Conservation (phyloP, 148 eudicot species). For the Dianthus caryophyllus region DNA sequence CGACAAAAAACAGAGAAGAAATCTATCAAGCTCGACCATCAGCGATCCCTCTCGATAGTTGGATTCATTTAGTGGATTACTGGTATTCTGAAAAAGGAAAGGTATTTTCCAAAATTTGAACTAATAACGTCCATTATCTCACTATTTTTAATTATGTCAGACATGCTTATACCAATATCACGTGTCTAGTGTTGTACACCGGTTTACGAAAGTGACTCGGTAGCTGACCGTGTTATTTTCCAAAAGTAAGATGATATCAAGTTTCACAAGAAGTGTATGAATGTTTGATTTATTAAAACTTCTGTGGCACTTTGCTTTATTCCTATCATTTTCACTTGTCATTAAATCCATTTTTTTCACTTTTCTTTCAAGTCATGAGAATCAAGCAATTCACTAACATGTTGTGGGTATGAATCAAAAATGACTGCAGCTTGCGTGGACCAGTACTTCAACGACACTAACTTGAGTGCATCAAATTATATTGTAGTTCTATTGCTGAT, state of each 20-base stretch:
- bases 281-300: background rate
- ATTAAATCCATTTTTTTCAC: background rate
- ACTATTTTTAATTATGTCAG: no score
- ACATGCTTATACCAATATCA: no score
- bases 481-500: no score
- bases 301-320: background rate
- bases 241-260: background rate
- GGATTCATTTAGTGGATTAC: no score
- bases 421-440: slow-evolving; percentile 67
- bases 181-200: no score
- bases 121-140: no score
- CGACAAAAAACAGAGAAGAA: no score
- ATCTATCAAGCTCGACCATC: no score
- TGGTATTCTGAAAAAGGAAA: no score
- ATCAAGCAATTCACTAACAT: background rate
- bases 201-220: slow-evolving; percentile 13
- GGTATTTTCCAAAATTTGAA: no score
- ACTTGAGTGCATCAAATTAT: slow-evolving; percentile 21
- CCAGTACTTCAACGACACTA: slow-evolving; percentile 55
- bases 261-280: slow-evolving; percentile 22
- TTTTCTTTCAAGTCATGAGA: background rate
- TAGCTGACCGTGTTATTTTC: background rate
- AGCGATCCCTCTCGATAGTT: no score
- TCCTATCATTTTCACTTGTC: background rate
- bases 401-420: slow-evolving; percentile 9